Conservation (phyloP, 805 yeast species). For the Yarrowia sp. region DNA sequence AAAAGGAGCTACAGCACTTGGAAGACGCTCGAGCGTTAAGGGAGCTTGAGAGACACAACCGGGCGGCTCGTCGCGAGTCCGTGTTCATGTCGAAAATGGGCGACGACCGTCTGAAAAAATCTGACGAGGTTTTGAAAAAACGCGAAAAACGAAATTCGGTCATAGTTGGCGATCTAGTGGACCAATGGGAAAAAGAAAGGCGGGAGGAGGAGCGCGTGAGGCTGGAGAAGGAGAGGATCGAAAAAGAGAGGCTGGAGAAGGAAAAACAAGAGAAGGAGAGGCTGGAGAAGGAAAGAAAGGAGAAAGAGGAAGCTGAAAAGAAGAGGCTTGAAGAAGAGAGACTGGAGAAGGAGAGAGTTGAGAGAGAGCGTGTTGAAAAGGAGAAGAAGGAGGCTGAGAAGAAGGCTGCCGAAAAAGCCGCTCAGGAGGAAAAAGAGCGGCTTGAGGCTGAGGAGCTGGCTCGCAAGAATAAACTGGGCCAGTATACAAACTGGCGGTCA, state of each 20-base stretch:
- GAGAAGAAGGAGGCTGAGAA: slow-evolving; percentile 29
- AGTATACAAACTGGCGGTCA: slow-evolving; percentile 35
- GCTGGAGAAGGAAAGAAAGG: slow-evolving; percentile 2
- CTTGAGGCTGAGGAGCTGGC: slow-evolving; percentile 32
- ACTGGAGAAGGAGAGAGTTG: slow-evolving; percentile 28
- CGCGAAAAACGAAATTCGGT: slow-evolving; percentile 23
- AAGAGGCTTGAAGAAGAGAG: slow-evolving; percentile 31
- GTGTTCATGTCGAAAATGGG: not conserved
- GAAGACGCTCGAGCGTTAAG: not conserved
- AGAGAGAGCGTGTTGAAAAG: not conserved
- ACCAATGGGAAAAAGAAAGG: slow-evolving; percentile 29
- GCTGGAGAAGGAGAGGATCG: slow-evolving; percentile 1
- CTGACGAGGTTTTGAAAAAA: slow-evolving; percentile 22
- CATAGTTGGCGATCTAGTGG: slow-evolving; percentile 14
- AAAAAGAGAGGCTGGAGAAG: slow-evolving; percentile 22
- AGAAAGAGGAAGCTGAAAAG: slow-evolving; percentile 1
- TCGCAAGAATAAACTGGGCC: slow-evolving; percentile 32
- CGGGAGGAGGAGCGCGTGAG: slow-evolving; percentile 28
- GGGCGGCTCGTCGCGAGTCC: not conserved
- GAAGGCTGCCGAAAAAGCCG: slow-evolving; percentile 34
- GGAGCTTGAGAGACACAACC: slow-evolving; percentile 4
- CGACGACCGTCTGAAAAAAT: slow-evolving; percentile 13
- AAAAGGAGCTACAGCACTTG: not conserved
- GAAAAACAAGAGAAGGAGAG: slow-evolving; percentile 28
- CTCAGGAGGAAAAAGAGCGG: slow-evolving; percentile 32